Percentiles rank a stretch among this genome's conserved stretches.
These are phyloP conservation scores for Fraxinus velutina DNA, from an alignment of 305 asterid species.

Conservation along the genomic window DNA sequence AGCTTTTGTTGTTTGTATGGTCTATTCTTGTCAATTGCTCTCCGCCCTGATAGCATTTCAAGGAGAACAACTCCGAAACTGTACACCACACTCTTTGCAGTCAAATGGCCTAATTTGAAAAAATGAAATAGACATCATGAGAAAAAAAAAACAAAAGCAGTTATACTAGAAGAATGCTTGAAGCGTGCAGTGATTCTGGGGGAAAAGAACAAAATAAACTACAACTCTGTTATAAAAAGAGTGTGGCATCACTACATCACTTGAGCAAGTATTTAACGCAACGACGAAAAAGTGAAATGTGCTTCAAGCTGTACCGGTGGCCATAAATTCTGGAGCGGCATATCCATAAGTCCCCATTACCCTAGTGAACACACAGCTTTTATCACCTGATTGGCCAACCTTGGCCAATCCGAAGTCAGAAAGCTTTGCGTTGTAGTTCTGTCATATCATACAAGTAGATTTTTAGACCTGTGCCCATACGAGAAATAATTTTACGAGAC, in stretches of 20 bases:
- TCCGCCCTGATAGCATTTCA: conserved; percentile 46
- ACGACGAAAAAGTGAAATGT: background rate
- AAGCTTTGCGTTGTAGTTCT: conserved; percentile 73
- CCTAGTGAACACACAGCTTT: conserved; percentile 55
- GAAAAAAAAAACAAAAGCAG: background rate
- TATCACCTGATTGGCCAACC: conserved; percentile 59
- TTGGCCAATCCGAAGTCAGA: conserved; percentile 78
- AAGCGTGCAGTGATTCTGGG: background rate
- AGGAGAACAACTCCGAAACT: conserved; percentile 59
- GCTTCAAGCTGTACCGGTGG: conserved; percentile 44
- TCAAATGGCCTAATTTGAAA: conserved; percentile 40
- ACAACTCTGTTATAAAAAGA: background rate
- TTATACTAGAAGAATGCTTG: background rate
- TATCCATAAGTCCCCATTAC: conserved; percentile 68
- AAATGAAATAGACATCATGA: background rate
- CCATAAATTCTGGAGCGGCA: conserved; percentile 71
- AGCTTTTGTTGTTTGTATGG: conserved; percentile 49
- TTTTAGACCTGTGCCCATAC: background rate
- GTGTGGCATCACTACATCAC: background rate
- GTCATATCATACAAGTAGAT: conserved; percentile 18
- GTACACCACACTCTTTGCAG: conserved; percentile 51
- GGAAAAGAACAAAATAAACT: background rate
- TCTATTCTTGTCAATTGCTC: conserved; percentile 50
- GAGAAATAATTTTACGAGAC: background rate
- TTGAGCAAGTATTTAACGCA: background rate